Evolutionary conservation across 768 basidiomycete genomes (phyloP), one percentile per base, ranked within the genome.

Genomic region (Boletus pseudo-olivaceus): DNA sequence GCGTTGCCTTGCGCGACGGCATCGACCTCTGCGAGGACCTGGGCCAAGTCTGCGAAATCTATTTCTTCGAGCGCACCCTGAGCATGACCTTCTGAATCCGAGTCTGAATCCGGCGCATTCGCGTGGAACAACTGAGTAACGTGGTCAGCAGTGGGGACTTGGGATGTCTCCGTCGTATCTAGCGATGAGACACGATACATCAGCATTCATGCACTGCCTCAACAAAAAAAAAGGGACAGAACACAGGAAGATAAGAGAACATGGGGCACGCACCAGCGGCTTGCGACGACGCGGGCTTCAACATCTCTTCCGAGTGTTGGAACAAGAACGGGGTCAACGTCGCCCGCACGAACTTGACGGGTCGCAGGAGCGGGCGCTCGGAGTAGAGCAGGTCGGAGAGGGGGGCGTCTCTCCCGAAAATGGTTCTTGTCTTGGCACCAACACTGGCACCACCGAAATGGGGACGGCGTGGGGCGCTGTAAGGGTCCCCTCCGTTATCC

Each of bases 131-230:
- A 76, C 2, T 76, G 81, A 29, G 78, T 72, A 26, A 92, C 81
- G 10, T 74, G 77, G n/a, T 85, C 80, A 0, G 88, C 87, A 5
- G 88, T 91, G 7, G 90, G 88, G 5, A 81, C 75, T 68, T 83
- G 79, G 43, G 77, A 81, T 40, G 76, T 60, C 48, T 82, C 79
- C 20, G 73, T 82, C 80, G 64, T 12, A 47, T 43, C 46, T 59
- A 49, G 38, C 29, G 38, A 38, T 20, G 8, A 40, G 7, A 23
- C 17, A 29, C 20, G 11, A 26, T 49, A 7, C 2, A 49, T 58
- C 50, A 65, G 48, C 26, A 27, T 44, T 52, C 15, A 39, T 7
- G 1, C 17, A n/a, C 41, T 4, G 1, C 17, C 0, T 3, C n/a
- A 8, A 54, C 11, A 54, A 20, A 38, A 7, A 50, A 50, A 37